These are phyloP conservation scores for Teratosphaeria viscida DNA, from an alignment of 2,329 filamentous ascomycete species.

Conservation along the genomic window DNA sequence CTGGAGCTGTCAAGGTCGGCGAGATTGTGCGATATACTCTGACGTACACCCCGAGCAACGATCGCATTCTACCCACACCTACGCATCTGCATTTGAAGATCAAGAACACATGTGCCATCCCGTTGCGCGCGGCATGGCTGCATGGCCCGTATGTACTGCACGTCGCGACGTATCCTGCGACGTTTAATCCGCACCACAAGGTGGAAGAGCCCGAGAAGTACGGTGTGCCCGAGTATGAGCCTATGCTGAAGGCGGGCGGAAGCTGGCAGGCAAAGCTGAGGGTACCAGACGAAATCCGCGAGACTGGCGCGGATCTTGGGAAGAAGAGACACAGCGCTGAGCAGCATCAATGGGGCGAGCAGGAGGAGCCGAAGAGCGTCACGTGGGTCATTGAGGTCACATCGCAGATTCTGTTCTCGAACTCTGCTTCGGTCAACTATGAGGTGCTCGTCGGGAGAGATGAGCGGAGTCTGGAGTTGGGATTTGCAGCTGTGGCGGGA, in stretches of 20 bases:
- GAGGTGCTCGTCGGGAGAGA: slow-evolving; percentile 81
- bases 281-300: slow-evolving; percentile 68
- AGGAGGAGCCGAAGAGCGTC: slow-evolving; percentile 47
- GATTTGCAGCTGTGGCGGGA: slow-evolving; percentile 46
- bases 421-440: slow-evolving; percentile 75
- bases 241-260: slow-evolving; percentile 89
- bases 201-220: slow-evolving; percentile 52
- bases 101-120: slow-evolving; percentile 83
- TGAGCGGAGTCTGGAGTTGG: slow-evolving; percentile 66
- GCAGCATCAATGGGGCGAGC: slow-evolving; percentile 24
- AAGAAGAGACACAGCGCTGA: slow-evolving; percentile 24
- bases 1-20: slow-evolving; percentile 84
- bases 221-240: slow-evolving; percentile 75
- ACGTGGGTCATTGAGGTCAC: slow-evolving; percentile 87
- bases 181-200: slow-evolving; percentile 73
- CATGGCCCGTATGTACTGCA: slow-evolving; percentile 91
- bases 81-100: slow-evolving; percentile 72
- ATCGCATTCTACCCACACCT: slow-evolving; percentile 82
- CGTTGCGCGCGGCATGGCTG: slow-evolving; percentile 86
- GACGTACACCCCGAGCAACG: slow-evolving; percentile 80
- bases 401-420: slow-evolving; percentile 90
- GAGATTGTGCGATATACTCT: slow-evolving; percentile 84
- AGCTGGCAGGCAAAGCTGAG: slow-evolving; percentile 70
- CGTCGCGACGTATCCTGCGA: slow-evolving; percentile 72
- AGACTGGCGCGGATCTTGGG: slow-evolving; percentile 41